These are phyloP conservation scores for Xylaria hypoxylon DNA, from an alignment of 2,329 filamentous ascomycete genomes.

Conservation along the genomic window DNA sequence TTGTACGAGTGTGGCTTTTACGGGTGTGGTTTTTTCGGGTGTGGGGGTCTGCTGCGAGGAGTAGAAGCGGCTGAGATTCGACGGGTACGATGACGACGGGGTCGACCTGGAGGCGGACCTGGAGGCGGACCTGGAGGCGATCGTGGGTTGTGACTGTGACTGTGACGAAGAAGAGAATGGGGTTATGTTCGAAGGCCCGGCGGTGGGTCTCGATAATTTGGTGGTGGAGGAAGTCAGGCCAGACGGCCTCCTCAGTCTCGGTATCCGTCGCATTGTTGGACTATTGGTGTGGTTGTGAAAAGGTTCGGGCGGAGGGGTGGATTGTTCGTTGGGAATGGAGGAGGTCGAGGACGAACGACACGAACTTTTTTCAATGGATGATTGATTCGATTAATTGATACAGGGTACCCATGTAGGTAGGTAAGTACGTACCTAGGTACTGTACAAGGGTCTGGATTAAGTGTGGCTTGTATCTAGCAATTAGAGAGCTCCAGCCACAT, in stretches of 20 bases:
- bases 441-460: neutral
- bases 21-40: too few relatives aligned
- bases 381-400: neutral
- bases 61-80: conserved; percentile 43
- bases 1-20: conserved; percentile 10
- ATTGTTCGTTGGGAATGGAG: neutral
- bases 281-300: conserved; percentile 4
- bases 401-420: too few relatives aligned
- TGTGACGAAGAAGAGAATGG: conserved; percentile 27
- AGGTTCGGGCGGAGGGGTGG: too few relatives aligned
- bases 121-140: conserved; percentile 12
- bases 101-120: conserved; percentile 11
- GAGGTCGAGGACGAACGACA: neutral
- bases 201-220: conserved; percentile 1
- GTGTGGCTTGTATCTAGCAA: conserved; percentile 5
- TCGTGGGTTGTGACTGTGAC: conserved; percentile 16
- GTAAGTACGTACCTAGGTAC: too few relatives aligned
- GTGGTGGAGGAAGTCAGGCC: conserved; percentile 34
- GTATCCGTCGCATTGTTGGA: conserved; percentile 49
- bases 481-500: conserved; percentile 17
- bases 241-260: conserved; percentile 46
- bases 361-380: conserved; percentile 31
- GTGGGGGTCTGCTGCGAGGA: conserved; percentile 32
- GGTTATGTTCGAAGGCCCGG: conserved; percentile 1
- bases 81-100: conserved; percentile 11